These are phyloP conservation scores for Platanthera zijinensis DNA, from an alignment of 106 monocot genomes.

Conservation along the genomic window DNA sequence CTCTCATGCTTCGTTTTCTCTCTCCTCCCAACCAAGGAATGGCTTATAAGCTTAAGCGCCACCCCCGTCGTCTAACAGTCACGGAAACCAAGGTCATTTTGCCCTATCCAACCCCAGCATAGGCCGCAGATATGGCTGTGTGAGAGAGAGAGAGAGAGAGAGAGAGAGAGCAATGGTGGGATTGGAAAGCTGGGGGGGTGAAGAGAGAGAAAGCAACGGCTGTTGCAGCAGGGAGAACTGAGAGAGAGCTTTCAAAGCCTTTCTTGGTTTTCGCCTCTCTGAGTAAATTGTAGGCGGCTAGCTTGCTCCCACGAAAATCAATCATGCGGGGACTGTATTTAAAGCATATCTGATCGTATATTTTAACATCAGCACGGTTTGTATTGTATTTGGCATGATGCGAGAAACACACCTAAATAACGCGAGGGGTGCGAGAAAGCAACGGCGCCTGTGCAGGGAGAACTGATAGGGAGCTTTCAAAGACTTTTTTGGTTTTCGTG, in stretches of 20 bases:
- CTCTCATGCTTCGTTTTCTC: conserved; percentile 8
- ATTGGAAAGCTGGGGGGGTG: background rate
- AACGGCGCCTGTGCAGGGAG: conserved; percentile 18
- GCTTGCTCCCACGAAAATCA: too few relatives aligned
- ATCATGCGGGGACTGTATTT: too few relatives aligned
- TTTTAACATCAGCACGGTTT: too few relatives aligned
- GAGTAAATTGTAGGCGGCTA: too few relatives aligned
- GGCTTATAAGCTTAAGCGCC: background rate
- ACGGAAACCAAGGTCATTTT: conserved; percentile 12
- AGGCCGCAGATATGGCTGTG: background rate
- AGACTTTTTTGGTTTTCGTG: conserved; percentile 5
- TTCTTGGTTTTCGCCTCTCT: background rate
- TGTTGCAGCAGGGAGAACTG: conserved; percentile 14
- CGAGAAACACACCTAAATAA: too few relatives aligned
- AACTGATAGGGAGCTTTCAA: conserved; percentile 38
- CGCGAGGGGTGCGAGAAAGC: too few relatives aligned
- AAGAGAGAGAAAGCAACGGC: conserved; percentile 30
- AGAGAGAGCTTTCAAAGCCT: conserved; percentile 34
- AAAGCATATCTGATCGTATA: too few relatives aligned
- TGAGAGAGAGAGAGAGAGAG: background rate
- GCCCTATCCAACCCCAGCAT: background rate
- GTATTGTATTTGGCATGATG: too few relatives aligned
- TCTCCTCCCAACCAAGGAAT: background rate
- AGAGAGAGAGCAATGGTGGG: background rate
- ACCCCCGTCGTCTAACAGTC: conserved; percentile 12